Evolutionary conservation across 768 basidiomycete genomes (phyloP).

Genomic region (Royoungia palumana): DNA sequence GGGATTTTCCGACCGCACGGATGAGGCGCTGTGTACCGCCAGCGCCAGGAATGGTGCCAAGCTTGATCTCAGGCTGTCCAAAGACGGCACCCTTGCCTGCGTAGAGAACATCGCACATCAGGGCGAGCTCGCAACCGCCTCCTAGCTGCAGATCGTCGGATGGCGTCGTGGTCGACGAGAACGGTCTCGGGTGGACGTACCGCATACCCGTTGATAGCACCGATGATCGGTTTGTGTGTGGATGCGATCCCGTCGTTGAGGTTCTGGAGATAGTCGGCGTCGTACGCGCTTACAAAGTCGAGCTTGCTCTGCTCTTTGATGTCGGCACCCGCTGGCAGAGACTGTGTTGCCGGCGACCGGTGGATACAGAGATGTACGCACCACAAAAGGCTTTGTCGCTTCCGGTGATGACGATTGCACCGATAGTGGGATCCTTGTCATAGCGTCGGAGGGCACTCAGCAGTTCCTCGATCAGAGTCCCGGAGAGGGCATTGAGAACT

Average conservation of each 20-base stretch:
- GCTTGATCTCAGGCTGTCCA: conserved; percentile 93
- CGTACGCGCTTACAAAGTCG: conserved; percentile 55
- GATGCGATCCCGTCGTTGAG: conserved; percentile 42
- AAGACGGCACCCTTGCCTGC: conserved; percentile 86
- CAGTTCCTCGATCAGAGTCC: conserved; percentile 75
- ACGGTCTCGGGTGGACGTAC: conserved; percentile 33
- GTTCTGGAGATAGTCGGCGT: conserved; percentile 41
- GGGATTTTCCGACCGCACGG: conserved; percentile 79
- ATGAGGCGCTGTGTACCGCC: conserved; percentile 92
- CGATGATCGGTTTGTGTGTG: conserved; percentile 87
- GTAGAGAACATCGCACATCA: conserved; percentile 94
- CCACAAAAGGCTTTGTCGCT: conserved; percentile 72
- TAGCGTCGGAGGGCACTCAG: conserved; percentile 68
- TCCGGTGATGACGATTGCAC: conserved; percentile 90
- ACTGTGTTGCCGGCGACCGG: no score
- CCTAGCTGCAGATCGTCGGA: conserved; percentile 59
- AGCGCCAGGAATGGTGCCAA: conserved; percentile 91
- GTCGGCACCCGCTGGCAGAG: conserved; percentile 73
- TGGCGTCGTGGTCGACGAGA: background rate
- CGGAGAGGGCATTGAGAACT: conserved; percentile 79
- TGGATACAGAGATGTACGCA: background rate
- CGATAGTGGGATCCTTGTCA: conserved; percentile 65
- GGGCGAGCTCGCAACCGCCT: conserved; percentile 92
- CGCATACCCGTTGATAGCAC: conserved; percentile 90
- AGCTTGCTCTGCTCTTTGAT: conserved; percentile 96